Conservation (phyloP, 2,329 filamentous ascomycete species). For the Achaetomium macrosporum region DNA sequence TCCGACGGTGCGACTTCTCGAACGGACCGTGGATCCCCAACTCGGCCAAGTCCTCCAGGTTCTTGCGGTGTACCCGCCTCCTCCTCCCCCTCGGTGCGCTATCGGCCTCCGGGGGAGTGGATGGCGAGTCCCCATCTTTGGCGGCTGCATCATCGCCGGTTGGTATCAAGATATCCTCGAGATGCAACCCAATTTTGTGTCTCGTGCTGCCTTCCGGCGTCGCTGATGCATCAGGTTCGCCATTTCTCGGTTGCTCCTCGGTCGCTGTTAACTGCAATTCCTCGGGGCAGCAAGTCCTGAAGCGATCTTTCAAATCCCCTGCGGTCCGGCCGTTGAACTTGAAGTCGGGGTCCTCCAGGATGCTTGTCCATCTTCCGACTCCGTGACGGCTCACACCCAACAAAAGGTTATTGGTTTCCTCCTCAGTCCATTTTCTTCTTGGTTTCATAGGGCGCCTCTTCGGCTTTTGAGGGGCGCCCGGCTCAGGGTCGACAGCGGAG, state of each 20-base stretch:
- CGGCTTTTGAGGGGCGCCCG: constrained; percentile 32
- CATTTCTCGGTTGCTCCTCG: constrained; percentile 27
- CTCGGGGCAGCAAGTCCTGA: constrained; percentile 59
- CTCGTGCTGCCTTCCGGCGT: constrained; percentile 31
- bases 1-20: constrained; percentile 54
- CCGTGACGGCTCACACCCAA: constrained; percentile 57
- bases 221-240: constrained; percentile 11
- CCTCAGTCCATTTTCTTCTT: constrained; percentile 58
- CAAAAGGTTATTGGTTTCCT: constrained; percentile 57
- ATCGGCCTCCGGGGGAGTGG: constrained; percentile 17
- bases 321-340: constrained; percentile 56
- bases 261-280: constrained; percentile 45
- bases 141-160: constrained; percentile 33
- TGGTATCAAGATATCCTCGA: constrained; percentile 52
- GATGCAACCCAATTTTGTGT: constrained; percentile 44
- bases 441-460: constrained; percentile 53
- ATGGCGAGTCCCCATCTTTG: constrained; percentile 13
- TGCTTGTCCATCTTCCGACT: constrained; percentile 60
- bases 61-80: constrained; percentile 38
- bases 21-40: constrained; percentile 59
- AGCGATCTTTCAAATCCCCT: constrained; percentile 60
- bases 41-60: constrained; percentile 38
- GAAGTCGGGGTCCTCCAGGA: constrained; percentile 56
- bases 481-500: constrained; percentile 22
- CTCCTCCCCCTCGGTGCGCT: constrained; percentile 29